Conservation (phyloP, 140 eudicot species). For the Ambrosia hybrid region DNA sequence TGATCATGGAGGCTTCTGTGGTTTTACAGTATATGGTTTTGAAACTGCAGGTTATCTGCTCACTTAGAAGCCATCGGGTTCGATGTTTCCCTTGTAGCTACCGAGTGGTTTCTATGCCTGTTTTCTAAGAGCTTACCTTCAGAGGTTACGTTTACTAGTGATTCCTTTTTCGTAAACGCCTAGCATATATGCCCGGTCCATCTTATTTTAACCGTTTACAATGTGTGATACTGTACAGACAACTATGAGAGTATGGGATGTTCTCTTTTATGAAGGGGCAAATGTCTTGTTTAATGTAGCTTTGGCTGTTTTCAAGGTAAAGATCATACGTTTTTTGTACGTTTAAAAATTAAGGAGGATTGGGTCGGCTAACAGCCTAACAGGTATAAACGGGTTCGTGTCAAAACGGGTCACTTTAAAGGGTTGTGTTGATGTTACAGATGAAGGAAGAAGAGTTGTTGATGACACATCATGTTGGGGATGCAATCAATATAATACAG, state of each 20-base stretch:
- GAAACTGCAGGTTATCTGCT: slow-evolving; percentile 66
- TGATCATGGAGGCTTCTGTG: not conserved
- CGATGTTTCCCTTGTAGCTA: slow-evolving; percentile 88
- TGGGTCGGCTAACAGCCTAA: no score
- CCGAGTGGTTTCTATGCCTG: slow-evolving; percentile 97
- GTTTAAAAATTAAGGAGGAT: not conserved
- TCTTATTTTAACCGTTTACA: slow-evolving; percentile 8
- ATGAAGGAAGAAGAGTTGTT: slow-evolving; percentile 88
- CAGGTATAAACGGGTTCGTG: not conserved
- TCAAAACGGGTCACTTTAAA: not conserved
- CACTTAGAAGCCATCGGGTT: slow-evolving; percentile 88
- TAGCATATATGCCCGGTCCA: not conserved
- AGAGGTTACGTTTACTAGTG: slow-evolving; percentile 49
- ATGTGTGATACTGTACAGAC: slow-evolving; percentile 43
- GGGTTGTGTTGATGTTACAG: slow-evolving; percentile 41
- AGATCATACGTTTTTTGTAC: not conserved
- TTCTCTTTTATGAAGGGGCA: slow-evolving; percentile 91
- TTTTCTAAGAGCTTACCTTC: slow-evolving; percentile 96
- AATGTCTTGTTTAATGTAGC: slow-evolving; percentile 77
- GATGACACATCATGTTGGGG: slow-evolving; percentile 73
- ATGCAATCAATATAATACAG: slow-evolving; percentile 76
- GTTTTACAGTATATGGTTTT: slow-evolving; percentile 6
- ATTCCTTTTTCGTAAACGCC: not conserved
- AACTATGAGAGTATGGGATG: slow-evolving; percentile 94
- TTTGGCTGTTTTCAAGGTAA: slow-evolving; percentile 89